A percentile compares a stretch with the other conserved stretches of the same genome.
Evolutionary conservation across 495 filamentous ascomycete genomes (phyloP).

Genomic region (Pseudevernia furfuracea): DNA sequence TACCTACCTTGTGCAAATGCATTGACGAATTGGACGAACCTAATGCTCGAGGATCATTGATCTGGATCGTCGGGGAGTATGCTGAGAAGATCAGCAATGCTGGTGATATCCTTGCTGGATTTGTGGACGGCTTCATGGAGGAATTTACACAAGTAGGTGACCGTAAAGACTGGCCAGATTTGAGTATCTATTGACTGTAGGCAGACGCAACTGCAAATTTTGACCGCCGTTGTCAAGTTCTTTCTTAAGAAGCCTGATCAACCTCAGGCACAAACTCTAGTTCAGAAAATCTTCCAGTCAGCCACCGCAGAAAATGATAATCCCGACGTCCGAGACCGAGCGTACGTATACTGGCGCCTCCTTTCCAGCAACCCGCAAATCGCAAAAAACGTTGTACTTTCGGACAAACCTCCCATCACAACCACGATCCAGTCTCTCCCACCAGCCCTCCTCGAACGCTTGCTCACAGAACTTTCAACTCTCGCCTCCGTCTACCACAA

Average conservation of each 20-base stretch:
- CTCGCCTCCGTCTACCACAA: slow-evolving; percentile 99
- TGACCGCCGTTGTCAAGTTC: slow-evolving; percentile 93
- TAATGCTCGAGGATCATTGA: slow-evolving; percentile 80
- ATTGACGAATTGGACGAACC: slow-evolving; percentile 97
- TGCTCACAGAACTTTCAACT: slow-evolving; percentile 86
- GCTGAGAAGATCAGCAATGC: slow-evolving; percentile 98
- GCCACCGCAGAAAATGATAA: slow-evolving; percentile 95
- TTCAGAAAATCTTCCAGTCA: slow-evolving; percentile 85
- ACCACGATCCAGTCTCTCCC: slow-evolving; percentile 88
- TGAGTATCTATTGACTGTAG: slow-evolving; percentile 7
- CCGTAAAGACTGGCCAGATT: neutral
- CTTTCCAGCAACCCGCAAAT: slow-evolving; percentile 87
- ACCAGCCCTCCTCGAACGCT: slow-evolving; percentile 70
- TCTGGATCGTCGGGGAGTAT: slow-evolving; percentile 99
- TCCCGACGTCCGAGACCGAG: slow-evolving; percentile 90
- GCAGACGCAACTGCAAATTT: slow-evolving; percentile 86
- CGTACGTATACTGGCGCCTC: slow-evolving; percentile 97
- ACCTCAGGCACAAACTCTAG: slow-evolving; percentile 78
- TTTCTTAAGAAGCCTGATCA: slow-evolving; percentile 92
- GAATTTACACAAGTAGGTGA: slow-evolving; percentile 72
- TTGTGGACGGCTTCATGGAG: slow-evolving; percentile 87
- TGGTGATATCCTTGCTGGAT: slow-evolving; percentile 75
- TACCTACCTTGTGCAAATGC: slow-evolving; percentile 90
- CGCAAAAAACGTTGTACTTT: slow-evolving; percentile 83
- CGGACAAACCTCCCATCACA: slow-evolving; percentile 87